A percentile compares a stretch with the other conserved stretches of the same genome.
Evolutionary conservation across 352 stramenopile genomes (phyloP).

Genomic region (Phytophthora pistaciae): DNA sequence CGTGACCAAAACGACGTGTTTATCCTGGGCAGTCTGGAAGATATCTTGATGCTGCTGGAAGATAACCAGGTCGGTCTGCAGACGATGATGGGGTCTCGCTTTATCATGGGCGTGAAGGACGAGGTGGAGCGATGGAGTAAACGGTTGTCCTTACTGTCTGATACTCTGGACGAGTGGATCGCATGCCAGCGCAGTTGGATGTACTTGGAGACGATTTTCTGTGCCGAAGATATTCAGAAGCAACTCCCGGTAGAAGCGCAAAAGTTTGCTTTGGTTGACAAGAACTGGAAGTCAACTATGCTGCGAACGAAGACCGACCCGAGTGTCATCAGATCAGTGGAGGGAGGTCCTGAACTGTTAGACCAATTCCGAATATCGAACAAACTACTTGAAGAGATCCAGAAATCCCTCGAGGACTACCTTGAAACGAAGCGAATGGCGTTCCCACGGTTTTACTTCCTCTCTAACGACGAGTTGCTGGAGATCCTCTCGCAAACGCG

Average conservation of each 20-base stretch:
- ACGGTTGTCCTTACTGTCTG: conserved; percentile 82
- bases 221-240: conserved; percentile 90
- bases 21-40: conserved; percentile 92
- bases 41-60: conserved; percentile 91
- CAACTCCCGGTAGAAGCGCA: conserved; percentile 87
- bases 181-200: conserved; percentile 89
- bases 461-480: conserved; percentile 93
- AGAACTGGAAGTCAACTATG: conserved; percentile 90
- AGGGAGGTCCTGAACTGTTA: conserved; percentile 74
- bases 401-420: conserved; percentile 94
- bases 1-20: conserved; percentile 89
- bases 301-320: conserved; percentile 78
- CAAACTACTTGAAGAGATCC: conserved; percentile 89
- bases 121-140: conserved; percentile 93
- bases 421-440: conserved; percentile 93
- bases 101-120: conserved; percentile 92
- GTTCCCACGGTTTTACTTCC: conserved; percentile 93
- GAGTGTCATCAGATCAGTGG: conserved; percentile 81
- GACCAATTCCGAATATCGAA: conserved; percentile 90
- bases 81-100: conserved; percentile 94
- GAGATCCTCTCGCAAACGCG: conserved; percentile 93
- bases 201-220: conserved; percentile 92
- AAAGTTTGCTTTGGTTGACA: conserved; percentile 88
- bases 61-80: conserved; percentile 93
- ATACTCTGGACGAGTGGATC: conserved; percentile 90